Conservation (phyloP, 1,284 basidiomycete species). For the Moesziomyces parantarcticus region DNA sequence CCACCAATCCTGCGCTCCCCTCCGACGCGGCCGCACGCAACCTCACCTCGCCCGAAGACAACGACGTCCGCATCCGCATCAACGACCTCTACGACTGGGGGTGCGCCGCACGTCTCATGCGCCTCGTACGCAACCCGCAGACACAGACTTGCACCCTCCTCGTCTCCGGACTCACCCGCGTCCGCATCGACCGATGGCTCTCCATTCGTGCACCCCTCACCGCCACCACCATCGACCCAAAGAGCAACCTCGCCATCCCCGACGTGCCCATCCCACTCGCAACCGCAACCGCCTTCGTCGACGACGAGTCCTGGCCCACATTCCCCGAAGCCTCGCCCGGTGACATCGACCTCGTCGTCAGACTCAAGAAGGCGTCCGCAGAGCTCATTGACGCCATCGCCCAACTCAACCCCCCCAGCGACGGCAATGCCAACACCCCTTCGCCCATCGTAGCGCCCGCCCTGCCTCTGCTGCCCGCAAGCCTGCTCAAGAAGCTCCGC, state of each 20-base stretch:
- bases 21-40: constrained; percentile 25
- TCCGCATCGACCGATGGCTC: constrained; percentile 62
- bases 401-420: constrained; percentile 36
- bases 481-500: constrained; percentile 54
- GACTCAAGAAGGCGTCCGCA: constrained; percentile 50
- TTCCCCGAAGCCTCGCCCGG: constrained; percentile 40
- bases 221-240: constrained; percentile 54
- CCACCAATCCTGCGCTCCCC: constrained; percentile 43
- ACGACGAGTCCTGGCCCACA: constrained; percentile 49
- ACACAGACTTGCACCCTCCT: constrained; percentile 62
- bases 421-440: constrained; percentile 19
- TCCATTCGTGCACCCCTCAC: constrained; percentile 60
- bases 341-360: constrained; percentile 45
- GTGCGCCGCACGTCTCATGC: constrained; percentile 62
- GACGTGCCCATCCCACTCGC: constrained; percentile 61
- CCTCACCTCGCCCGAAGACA: constrained; percentile 35
- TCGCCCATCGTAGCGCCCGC: constrained; percentile 45
- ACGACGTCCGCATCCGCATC: constrained; percentile 47
- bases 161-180: constrained; percentile 60
- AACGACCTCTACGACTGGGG: constrained; percentile 62
- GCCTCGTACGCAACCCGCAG: constrained; percentile 61
- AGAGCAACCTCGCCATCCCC: constrained; percentile 55
- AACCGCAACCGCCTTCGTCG: constrained; percentile 54
- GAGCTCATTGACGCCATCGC: constrained; percentile 57
- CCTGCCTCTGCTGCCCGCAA: constrained; percentile 60